These are phyloP conservation scores for Casuarina glauca DNA, from an alignment of 306 rosid genomes.

Conservation along the genomic window DNA sequence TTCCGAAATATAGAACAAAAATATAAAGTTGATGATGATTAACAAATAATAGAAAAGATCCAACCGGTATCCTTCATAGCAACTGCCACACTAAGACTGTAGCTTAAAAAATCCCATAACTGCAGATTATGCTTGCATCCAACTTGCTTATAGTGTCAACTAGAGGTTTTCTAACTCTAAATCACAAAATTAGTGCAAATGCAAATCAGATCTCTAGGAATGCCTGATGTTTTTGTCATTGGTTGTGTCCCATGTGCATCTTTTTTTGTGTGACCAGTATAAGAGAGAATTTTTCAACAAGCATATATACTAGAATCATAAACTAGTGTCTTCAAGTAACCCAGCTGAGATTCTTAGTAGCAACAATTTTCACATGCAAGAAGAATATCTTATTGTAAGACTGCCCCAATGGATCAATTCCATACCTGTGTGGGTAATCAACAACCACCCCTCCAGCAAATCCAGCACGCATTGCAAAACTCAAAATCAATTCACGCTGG, in stretches of 20 bases:
- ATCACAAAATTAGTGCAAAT: not conserved
- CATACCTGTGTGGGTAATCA: conserved; percentile 92
- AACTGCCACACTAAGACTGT: not conserved
- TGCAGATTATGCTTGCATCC: not conserved
- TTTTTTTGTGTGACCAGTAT: not conserved
- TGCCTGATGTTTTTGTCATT: not conserved
- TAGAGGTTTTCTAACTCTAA: not conserved
- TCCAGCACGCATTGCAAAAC: conserved; percentile 88
- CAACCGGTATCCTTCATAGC: not conserved
- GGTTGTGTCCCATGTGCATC: not conserved
- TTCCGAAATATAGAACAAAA: not conserved
- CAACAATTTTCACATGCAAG: conserved; percentile 3
- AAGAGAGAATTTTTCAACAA: not conserved
- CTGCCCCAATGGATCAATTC: not conserved
- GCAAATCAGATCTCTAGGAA: not conserved
- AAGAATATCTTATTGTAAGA: not conserved
- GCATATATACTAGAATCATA: not conserved
- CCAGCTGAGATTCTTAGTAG: not conserved
- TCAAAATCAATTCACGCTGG: conserved; percentile 79
- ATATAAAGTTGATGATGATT: not conserved
- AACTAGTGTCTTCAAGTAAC: not conserved
- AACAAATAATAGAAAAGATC: not conserved
- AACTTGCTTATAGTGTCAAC: not conserved
- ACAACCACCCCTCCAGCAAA: conserved; percentile 91
- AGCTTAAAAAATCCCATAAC: not conserved